Percentiles rank a stretch among this genome's conserved stretches.
Conservation (phyloP, 176 grass and related monocot genomes). For the Triticum turgidum region DNA sequence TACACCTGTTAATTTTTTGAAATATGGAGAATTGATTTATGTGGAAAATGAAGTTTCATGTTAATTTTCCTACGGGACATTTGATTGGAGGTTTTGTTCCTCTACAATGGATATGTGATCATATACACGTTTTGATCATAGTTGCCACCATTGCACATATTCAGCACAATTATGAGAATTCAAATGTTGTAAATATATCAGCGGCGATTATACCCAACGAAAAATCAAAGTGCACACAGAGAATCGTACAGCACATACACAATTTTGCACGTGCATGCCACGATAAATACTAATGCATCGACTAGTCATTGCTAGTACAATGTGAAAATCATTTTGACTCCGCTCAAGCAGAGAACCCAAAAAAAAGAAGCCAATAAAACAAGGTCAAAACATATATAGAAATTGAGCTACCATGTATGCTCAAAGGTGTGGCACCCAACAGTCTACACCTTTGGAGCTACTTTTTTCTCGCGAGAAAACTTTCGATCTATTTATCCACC, state of each 20-base stretch:
- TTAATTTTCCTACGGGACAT: neutral
- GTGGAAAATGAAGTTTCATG: neutral
- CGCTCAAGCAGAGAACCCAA: too few species aligned
- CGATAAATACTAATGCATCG: neutral
- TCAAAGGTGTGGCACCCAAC: slow-evolving; percentile 24
- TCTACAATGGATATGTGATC: neutral
- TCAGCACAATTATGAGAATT: too few species aligned
- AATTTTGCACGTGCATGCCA: neutral
- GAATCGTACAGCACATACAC: neutral
- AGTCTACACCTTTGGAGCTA: neutral
- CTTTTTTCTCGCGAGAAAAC: too few species aligned
- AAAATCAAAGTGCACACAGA: neutral
- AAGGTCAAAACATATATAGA: neutral
- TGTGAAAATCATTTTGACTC: neutral
- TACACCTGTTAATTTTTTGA: neutral
- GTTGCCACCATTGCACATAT: too few species aligned
- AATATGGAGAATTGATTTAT: neutral
- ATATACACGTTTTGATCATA: neutral
- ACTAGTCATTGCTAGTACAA: neutral
- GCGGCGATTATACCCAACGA: too few species aligned
- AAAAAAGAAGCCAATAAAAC: neutral
- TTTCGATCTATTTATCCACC: too few species aligned
- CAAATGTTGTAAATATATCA: too few species aligned
- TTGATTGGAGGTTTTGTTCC: neutral
- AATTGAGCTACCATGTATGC: neutral